Percentiles rank a stretch among this genome's conserved stretches.
These are phyloP conservation scores for Xylariaceae sp. DNA, from an alignment of 2,329 filamentous ascomycete species.

Conservation along the genomic window DNA sequence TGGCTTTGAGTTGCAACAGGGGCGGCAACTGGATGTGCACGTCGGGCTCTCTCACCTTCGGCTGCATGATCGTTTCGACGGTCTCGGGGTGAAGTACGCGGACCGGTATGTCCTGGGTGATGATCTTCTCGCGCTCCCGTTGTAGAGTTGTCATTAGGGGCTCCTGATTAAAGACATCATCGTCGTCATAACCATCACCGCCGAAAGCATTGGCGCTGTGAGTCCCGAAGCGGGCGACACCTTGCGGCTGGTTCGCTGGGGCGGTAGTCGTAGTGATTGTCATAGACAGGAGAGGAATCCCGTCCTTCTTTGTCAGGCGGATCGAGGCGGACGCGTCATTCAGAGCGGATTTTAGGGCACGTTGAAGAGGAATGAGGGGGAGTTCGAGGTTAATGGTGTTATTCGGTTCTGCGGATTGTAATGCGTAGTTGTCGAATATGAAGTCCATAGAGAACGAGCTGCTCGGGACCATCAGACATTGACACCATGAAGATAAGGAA, in stretches of 20 bases:
- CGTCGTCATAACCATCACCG: constrained; percentile 47
- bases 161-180: constrained; percentile 50
- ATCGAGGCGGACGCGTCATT: constrained; percentile 81
- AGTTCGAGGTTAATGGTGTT: constrained; percentile 98
- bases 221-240: constrained; percentile 36
- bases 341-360: constrained; percentile 86
- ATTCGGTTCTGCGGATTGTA: constrained; percentile 78
- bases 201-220: constrained; percentile 20
- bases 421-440: constrained; percentile 83
- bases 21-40: constrained; percentile 91
- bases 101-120: constrained; percentile 96
- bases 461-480: not conserved
- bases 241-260: constrained; percentile 48
- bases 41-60: constrained; percentile 85
- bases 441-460: constrained; percentile 71
- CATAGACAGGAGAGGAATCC: constrained; percentile 81
- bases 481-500: not conserved
- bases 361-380: constrained; percentile 82
- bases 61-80: constrained; percentile 94
- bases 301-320: constrained; percentile 90
- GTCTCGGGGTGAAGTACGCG: constrained; percentile 80
- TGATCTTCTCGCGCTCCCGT: constrained; percentile 82
- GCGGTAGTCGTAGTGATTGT: constrained; percentile 81
- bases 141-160: constrained; percentile 60
- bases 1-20: constrained; percentile 84